phyloP scores from a whole-genome alignment of 345 rosid species.

The Geranium rotundifolium region DNA sequence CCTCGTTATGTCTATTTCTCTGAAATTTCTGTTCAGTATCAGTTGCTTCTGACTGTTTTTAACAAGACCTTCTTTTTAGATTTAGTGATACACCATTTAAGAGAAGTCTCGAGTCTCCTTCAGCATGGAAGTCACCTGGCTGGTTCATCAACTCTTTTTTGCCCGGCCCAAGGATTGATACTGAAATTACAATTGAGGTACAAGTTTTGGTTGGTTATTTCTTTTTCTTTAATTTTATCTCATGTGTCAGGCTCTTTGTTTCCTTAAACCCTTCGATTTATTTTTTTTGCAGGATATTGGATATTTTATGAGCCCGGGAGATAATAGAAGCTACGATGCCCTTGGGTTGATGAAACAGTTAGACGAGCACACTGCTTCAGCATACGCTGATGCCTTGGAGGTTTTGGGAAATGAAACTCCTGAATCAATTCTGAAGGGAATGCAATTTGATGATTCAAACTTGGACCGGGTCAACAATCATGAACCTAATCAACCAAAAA shows the following conservation, averaged over 20 bases:
- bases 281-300: slow-evolving; percentile 64
- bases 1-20: too few relatives aligned
- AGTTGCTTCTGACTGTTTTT: too few relatives aligned
- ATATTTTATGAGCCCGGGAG: slow-evolving; percentile 78
- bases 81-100: slow-evolving; percentile 80
- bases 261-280: neutral
- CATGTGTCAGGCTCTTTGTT: neutral
- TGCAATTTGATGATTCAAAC: slow-evolving; percentile 15
- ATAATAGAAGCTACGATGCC: slow-evolving; percentile 71
- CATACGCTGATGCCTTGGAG: slow-evolving; percentile 87
- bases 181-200: slow-evolving; percentile 90
- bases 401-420: slow-evolving; percentile 74
- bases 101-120: slow-evolving; percentile 85
- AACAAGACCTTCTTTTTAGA: slow-evolving; percentile 24
- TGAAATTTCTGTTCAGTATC: too few relatives aligned
- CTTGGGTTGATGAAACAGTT: slow-evolving; percentile 81
- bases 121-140: slow-evolving; percentile 98
- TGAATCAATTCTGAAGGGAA: slow-evolving; percentile 37
- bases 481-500: neutral
- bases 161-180: slow-evolving; percentile 71
- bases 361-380: slow-evolving; percentile 72
- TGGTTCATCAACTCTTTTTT: slow-evolving; percentile 56
- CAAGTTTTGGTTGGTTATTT: neutral
- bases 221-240: neutral
- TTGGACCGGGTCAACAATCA: slow-evolving; percentile 29